A percentile compares a stretch with the other conserved stretches of the same genome.
These are phyloP conservation scores for Pleurotus eryngii DNA, from an alignment of 768 basidiomycete species.

Conservation along the genomic window DNA sequence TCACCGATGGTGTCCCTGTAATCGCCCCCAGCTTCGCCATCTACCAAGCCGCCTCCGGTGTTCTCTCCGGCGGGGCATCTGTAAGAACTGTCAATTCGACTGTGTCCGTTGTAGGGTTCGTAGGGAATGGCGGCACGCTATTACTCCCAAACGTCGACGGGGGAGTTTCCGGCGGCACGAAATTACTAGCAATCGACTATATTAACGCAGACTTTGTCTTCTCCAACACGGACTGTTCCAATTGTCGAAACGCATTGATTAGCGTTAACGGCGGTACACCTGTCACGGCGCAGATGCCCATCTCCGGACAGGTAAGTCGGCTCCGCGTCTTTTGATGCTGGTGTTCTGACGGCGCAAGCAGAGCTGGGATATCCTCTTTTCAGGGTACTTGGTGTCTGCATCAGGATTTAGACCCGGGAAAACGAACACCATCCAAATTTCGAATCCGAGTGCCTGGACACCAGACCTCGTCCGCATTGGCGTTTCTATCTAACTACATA, in stretches of 20 bases:
- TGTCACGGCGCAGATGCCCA: constrained; percentile 43
- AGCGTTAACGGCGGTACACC: constrained; percentile 43
- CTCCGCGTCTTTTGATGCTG: background rate
- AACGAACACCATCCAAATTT: constrained; percentile 40
- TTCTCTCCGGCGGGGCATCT: constrained; percentile 34
- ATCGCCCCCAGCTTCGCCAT: constrained; percentile 28
- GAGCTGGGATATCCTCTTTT: constrained; percentile 44
- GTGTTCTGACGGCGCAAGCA: constrained; percentile 10
- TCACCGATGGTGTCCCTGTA: constrained; percentile 23
- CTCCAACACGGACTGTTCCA: constrained; percentile 43
- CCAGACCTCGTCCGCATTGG: constrained; percentile 43
- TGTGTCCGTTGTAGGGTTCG: constrained; percentile 36
- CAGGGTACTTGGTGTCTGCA: constrained; percentile 38
- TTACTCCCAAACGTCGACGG: constrained; percentile 41
- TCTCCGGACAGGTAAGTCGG: constrained; percentile 41
- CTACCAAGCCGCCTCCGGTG: constrained; percentile 31
- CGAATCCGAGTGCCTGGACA: constrained; percentile 39
- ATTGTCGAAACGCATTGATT: constrained; percentile 44
- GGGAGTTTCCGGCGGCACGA: constrained; percentile 37
- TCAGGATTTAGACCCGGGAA: constrained; percentile 42
- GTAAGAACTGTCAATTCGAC: constrained; percentile 32
- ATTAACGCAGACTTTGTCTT: constrained; percentile 44
- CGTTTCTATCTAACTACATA: constrained; percentile 14
- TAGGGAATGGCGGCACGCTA: constrained; percentile 38
- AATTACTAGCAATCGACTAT: constrained; percentile 42